phyloP scores from a whole-genome alignment of 495 filamentous ascomycete species.

The Penicillium psychrofluorescens region DNA sequence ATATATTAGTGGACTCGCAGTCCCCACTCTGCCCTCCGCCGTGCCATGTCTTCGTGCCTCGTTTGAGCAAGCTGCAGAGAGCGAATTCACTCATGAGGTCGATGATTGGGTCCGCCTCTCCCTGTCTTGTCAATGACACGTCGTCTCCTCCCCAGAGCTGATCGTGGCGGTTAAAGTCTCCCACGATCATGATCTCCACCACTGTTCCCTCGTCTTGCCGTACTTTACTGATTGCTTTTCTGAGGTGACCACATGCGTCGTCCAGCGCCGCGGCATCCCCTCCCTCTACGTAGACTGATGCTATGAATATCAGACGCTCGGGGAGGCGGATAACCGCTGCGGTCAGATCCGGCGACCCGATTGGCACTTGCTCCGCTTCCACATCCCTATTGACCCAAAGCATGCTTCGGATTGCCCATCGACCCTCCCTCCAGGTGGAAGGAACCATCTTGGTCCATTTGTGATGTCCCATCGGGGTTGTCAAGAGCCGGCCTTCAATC shows the following conservation, averaged over 20 bases:
- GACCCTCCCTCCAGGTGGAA: constrained; percentile 10
- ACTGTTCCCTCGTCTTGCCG: constrained; percentile 6
- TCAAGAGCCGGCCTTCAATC: constrained; percentile 14
- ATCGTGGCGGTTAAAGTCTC: constrained; percentile 31
- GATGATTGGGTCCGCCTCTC: constrained; percentile 28
- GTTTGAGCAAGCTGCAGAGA: constrained; percentile 21
- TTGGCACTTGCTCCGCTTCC: constrained; percentile 16
- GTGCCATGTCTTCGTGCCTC: constrained; percentile 25
- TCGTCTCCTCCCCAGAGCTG: constrained; percentile 30
- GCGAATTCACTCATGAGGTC: constrained; percentile 24
- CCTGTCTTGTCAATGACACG: constrained; percentile 18
- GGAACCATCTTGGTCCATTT: constrained; percentile 25
- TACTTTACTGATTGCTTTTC: constrained; percentile 7
- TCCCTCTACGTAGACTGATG: constrained; percentile 20
- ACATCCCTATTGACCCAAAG: constrained; percentile 22
- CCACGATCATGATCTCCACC: constrained; percentile 17
- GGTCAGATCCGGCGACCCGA: constrained; percentile 20
- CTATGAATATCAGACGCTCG: constrained; percentile 15
- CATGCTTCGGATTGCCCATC: constrained; percentile 23
- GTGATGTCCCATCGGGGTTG: constrained; percentile 17
- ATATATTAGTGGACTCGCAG: no score
- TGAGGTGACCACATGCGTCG: constrained; percentile 5
- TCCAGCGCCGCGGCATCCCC: constrained; percentile 3
- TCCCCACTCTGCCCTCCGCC: constrained; percentile 10
- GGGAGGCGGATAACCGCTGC: constrained; percentile 15